Percentiles rank a stretch among this genome's conserved stretches.
Evolutionary conservation across 2,329 filamentous ascomycete genomes (phyloP).

Genomic region (Stromatinia cepivora): DNA sequence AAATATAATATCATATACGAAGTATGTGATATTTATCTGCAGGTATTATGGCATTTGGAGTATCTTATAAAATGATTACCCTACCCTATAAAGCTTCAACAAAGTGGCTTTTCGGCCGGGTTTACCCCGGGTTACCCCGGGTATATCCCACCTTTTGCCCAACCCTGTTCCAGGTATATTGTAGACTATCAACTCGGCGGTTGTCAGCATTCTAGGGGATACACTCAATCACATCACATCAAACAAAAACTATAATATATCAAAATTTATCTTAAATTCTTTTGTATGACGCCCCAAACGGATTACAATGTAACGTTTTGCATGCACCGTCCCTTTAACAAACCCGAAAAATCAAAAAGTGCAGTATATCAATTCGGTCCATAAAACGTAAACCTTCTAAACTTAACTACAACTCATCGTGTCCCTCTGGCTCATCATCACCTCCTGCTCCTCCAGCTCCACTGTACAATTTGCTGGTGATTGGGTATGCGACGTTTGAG

Average conservation of each 20-base stretch:
- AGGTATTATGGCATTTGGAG: no score
- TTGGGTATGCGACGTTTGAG: constrained; percentile 93
- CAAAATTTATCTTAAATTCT: not conserved
- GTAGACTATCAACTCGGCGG: no score
- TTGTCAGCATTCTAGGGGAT: no score
- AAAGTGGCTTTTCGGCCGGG: no score
- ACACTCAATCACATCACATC: not conserved
- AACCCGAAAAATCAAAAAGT: not conserved
- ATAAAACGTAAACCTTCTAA: not conserved
- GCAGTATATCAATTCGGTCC: constrained; percentile 8
- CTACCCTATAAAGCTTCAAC: no score
- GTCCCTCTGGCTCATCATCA: constrained; percentile 67
- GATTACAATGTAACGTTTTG: constrained; percentile 14
- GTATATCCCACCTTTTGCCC: no score
- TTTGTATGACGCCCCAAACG: constrained; percentile 15
- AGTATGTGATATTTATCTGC: no score
- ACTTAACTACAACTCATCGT: constrained; percentile 73
- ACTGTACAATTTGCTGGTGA: constrained; percentile 95
- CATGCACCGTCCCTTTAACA: constrained; percentile 10
- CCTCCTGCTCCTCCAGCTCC: constrained; percentile 63
- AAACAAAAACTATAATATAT: not conserved
- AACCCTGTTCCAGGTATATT: no score
- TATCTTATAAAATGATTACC: no score
- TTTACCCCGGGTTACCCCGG: no score
- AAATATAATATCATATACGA: no score